Conservation (phyloP, 306 rosid species). For the cucumber (Cucumis sativus) region DNA sequence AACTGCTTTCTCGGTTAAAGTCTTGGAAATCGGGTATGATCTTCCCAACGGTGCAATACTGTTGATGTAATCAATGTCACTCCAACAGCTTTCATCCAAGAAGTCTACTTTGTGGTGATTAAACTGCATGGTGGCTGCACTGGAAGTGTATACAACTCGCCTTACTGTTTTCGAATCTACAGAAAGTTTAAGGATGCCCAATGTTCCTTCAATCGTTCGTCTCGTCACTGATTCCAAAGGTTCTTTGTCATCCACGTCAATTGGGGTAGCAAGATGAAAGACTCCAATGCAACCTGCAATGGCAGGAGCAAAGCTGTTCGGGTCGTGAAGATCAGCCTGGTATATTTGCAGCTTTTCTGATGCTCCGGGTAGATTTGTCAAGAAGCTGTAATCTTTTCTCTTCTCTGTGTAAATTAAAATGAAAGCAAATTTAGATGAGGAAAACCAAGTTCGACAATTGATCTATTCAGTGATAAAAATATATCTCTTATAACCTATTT, state of each 20-base stretch:
- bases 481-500: background rate
- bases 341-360: constrained; percentile 30
- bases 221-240: constrained; percentile 27
- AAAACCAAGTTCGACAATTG: background rate
- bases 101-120: background rate
- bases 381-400: constrained; percentile 5
- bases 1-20: constrained; percentile 42
- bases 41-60: constrained; percentile 2
- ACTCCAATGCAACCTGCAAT: constrained; percentile 4
- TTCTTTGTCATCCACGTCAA: constrained; percentile 16
- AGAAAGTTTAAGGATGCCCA: constrained; percentile 42
- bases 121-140: constrained; percentile 19
- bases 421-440: background rate
- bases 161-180: constrained; percentile 26
- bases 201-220: constrained; percentile 36
- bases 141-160: constrained; percentile 48
- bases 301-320: background rate
- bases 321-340: constrained; percentile 28
- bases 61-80: constrained; percentile 21
- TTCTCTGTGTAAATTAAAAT: background rate
- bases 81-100: constrained; percentile 46
- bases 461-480: background rate
- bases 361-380: constrained; percentile 39
- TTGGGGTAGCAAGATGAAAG: constrained; percentile 2
- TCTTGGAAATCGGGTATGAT: constrained; percentile 37